Percentiles rank a stretch among this genome's conserved stretches.
These are phyloP conservation scores for Nakazawaea laoshanensis DNA, from an alignment of 805 yeast species.

Conservation along the genomic window DNA sequence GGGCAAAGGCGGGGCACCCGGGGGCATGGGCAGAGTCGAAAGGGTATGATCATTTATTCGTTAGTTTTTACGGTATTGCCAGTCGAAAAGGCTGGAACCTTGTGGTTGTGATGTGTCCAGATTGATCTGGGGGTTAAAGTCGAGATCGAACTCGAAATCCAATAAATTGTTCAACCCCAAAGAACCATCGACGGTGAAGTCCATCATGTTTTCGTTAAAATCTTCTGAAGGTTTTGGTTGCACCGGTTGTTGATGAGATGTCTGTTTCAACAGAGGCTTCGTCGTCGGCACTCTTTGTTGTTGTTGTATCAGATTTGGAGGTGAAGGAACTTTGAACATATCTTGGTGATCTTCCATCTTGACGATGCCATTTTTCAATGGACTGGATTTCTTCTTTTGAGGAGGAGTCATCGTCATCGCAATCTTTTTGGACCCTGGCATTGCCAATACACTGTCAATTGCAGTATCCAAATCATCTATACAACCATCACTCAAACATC, in stretches of 20 bases:
- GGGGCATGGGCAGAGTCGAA: background rate
- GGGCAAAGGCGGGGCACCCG: too few species aligned
- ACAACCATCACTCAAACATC: slow-evolving; percentile 51
- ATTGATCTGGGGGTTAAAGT: background rate
- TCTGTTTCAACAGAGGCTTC: slow-evolving; percentile 15
- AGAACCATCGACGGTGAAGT: slow-evolving; percentile 79
- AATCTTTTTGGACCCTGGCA: slow-evolving; percentile 20
- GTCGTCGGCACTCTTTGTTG: slow-evolving; percentile 3
- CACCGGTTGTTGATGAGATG: slow-evolving; percentile 7
- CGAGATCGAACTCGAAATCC: slow-evolving; percentile 31
- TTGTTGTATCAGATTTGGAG: slow-evolving; percentile 7
- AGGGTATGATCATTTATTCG: too few species aligned
- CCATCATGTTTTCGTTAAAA: slow-evolving; percentile 27
- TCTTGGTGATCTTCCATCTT: slow-evolving; percentile 3
- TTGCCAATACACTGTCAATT: slow-evolving; percentile 51
- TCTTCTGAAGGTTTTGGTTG: slow-evolving; percentile 14
- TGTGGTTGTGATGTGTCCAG: background rate
- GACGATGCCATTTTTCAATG: slow-evolving; percentile 5
- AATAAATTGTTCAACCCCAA: slow-evolving; percentile 65
- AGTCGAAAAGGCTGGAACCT: slow-evolving; percentile 5
- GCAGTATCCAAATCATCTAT: slow-evolving; percentile 50
- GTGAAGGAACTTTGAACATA: slow-evolving; percentile 9
- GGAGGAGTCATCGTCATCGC: background rate
- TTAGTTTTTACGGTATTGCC: slow-evolving; percentile 10
- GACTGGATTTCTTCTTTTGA: slow-evolving; percentile 3